Evolutionary conservation across 305 asterid species (phyloP), one percentile per base, ranked within the genome.

Genomic region (Rubia peregrina): DNA sequence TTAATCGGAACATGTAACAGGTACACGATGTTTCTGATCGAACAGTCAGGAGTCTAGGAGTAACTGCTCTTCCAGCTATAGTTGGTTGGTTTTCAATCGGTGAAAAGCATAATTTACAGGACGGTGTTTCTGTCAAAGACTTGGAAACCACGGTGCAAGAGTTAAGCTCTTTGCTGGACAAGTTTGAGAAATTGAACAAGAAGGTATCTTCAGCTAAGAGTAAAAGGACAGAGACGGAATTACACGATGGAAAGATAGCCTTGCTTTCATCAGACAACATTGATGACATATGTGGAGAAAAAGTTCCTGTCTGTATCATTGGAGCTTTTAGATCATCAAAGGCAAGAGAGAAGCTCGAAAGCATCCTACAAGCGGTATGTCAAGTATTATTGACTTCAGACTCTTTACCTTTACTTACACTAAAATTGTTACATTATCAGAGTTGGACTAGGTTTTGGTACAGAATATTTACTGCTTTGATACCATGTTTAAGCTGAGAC

Each of bases 1-100:
- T 46, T 36, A 24, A 65, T 49, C 40, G 53, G 70, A 56, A 63
- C 43, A 56, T 65, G 68, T 16, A 72, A 38, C 73, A 94, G 99
- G 96, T 91, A 67, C 85, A 38, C 55, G 98, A 87, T 71, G 76
- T 71, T 69, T 85, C 97, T 55, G 95, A 89, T 77, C 83, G 86
- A 11, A 75, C 80, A 43, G 83, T 83, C 74, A 83, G 76, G 73
- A 80, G 74, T 65, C 72, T 94, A 74, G 98, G 95, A 12, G 74
- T 89, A 6, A 83, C 85, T 75, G 83, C 91, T 55, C 95, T 94
- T 79, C 99, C 99, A 40, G 98, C 97, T 22, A 74, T 94, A 19
- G 76, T 91, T 76, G 93, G 98, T 57, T 87, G 96, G 97, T 82
- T 87, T 36, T 84, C 98, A 38, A 88, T 89, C 74, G 95, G 99